Evolutionary conservation across 2,329 filamentous ascomycete species (phyloP), one percentile per base, ranked within the genome.

Genomic region (Aureobasidium melanogenum): DNA sequence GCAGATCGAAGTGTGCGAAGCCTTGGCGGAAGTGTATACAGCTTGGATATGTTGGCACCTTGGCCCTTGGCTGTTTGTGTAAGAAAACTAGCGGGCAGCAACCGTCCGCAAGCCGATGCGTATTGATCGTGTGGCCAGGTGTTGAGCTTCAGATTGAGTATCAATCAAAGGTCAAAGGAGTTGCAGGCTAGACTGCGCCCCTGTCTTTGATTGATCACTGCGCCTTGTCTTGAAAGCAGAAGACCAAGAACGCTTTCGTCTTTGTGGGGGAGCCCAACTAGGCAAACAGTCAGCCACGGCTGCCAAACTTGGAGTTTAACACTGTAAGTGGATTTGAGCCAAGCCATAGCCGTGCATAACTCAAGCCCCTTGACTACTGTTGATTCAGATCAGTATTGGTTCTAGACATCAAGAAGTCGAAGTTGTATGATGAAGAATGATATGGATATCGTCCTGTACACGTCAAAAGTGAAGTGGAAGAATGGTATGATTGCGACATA

Each of bases 261-360:
- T 44, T 28, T 57, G 54, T 30, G 41, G 54, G 19, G 36, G 28
- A 36, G 17, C 41, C 52, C 19, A 44, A 57, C n/a, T 38, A 46
- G 41, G 54, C 12, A 47, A 57, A 57, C 19, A 57, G 54, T 57
- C 39, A 57, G 54, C 54, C 54, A 47, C 38, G 28, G 19, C 22
- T 12, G 52, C 52, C 52, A 43, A 34, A 34, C 41, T 47, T 26
- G 54, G 41, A 46, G 41, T 38, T 38, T 44, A 56, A 47, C 32
- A 36, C 41, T 57, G 19, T 46, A 57, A 36, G n/a, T 47, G 38
- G 26, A 15, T 46, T 36, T 57, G 19, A 38, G 54, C 54, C 41
- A 57, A 57, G 54, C 54, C 41, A 17, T 22, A 57, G 54, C 54
- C 39, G 52, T 19, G 52, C 28, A 34, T 26, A 24, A 12, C 28